Evolutionary conservation across 2,329 filamentous ascomycete genomes (phyloP).

Genomic region (Scleromitrula shiraiana): DNA sequence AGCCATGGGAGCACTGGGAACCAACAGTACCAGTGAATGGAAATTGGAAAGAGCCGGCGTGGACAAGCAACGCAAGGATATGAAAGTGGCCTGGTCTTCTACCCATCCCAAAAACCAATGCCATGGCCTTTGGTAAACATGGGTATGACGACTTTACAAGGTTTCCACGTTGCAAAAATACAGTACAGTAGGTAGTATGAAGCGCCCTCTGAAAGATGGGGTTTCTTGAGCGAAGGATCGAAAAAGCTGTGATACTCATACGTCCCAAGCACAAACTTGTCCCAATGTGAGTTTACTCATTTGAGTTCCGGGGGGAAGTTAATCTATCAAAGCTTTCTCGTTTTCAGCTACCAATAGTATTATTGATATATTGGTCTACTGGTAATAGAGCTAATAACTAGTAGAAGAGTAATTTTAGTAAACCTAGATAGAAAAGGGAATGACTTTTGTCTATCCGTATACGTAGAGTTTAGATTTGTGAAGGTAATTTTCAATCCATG

Average conservation of each 20-base stretch:
- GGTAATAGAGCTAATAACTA: too few relatives aligned
- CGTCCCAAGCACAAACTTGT: slow-evolving; percentile 8
- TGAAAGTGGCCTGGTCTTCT: slow-evolving; percentile 3
- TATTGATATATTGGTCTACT: too few relatives aligned
- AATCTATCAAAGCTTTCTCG: slow-evolving; percentile 1
- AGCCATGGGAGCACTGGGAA: too few relatives aligned
- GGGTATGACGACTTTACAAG: slow-evolving; percentile 17
- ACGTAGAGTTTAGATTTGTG: too few relatives aligned
- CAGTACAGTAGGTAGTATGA: not conserved
- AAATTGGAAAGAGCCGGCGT: not conserved
- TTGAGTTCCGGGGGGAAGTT: not conserved
- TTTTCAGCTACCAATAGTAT: slow-evolving; percentile 1
- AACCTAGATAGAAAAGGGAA: too few relatives aligned
- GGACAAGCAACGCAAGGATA: slow-evolving; percentile 10
- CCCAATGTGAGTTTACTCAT: slow-evolving; percentile 5
- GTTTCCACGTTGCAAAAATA: slow-evolving; percentile 14
- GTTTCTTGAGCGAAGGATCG: slow-evolving; percentile 5
- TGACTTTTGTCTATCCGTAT: too few relatives aligned
- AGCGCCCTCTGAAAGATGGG: slow-evolving; percentile 4
- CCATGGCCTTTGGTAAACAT: slow-evolving; percentile 14
- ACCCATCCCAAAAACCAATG: slow-evolving; percentile 16
- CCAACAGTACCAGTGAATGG: too few relatives aligned
- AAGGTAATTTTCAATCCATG: too few relatives aligned
- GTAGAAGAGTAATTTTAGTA: too few relatives aligned
- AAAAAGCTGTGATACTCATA: slow-evolving; percentile 8